Conservation (phyloP, 495 filamentous ascomycete genomes). For the Baudoinia panamericana region DNA sequence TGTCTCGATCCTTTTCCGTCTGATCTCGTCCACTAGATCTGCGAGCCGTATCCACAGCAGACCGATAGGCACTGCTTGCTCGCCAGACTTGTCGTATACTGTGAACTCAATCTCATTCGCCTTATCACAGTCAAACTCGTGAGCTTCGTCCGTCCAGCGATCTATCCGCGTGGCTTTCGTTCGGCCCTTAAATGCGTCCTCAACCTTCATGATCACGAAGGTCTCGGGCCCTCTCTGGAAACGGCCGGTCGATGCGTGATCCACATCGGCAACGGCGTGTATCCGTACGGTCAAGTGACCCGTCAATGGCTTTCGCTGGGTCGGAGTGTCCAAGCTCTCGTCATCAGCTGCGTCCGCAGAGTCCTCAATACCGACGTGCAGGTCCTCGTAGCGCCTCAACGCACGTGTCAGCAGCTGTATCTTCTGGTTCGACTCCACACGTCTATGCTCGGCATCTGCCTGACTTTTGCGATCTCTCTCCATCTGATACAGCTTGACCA, state of each 20-base stretch:
- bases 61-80: conserved; percentile 82
- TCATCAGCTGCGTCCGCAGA: conserved; percentile 71
- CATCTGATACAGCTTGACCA: conserved; percentile 94
- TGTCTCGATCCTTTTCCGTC: conserved; percentile 90
- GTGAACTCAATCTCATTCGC: conserved; percentile 97
- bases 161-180: conserved; percentile 82
- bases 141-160: conserved; percentile 79
- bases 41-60: conserved; percentile 95
- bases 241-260: conserved; percentile 75
- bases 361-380: conserved; percentile 88
- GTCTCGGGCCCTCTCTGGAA: conserved; percentile 89
- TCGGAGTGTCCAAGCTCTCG: conserved; percentile 91
- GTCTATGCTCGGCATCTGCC: conserved; percentile 74
- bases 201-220: conserved; percentile 88
- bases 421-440: conserved; percentile 93
- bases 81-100: conserved; percentile 86
- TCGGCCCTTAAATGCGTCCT: conserved; percentile 76
- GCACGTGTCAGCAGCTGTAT: conserved; percentile 92
- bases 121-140: conserved; percentile 88
- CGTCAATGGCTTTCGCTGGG: conserved; percentile 82
- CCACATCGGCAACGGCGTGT: conserved; percentile 81
- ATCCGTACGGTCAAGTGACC: conserved; percentile 79
- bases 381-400: conserved; percentile 90
- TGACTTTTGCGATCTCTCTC: conserved; percentile 96
- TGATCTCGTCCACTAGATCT: conserved; percentile 94